Evolutionary conservation across 805 yeast genomes (phyloP).

Genomic region (Barnettozyma vustinii): DNA sequence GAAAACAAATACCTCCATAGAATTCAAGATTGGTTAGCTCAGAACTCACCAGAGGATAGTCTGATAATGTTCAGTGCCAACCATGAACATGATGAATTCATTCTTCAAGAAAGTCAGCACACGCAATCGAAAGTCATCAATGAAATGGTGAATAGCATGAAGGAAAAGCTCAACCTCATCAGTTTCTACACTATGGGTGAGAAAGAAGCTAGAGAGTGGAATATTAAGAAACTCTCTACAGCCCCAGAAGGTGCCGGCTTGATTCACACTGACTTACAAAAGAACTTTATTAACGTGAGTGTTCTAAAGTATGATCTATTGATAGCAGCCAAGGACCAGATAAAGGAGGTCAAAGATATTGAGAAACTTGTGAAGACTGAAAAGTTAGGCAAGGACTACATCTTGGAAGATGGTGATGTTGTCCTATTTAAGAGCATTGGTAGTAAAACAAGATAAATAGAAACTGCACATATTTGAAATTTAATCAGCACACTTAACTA

Average conservation of each 20-base stretch:
- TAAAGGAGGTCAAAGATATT: slow-evolving; percentile 19
- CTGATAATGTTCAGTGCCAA: slow-evolving; percentile 65
- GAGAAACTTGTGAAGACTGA: slow-evolving; percentile 28
- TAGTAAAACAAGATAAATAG: slow-evolving; percentile 39
- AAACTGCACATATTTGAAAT: neutral
- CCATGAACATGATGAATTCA: slow-evolving; percentile 35
- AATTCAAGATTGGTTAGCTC: slow-evolving; percentile 61
- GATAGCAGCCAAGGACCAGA: slow-evolving; percentile 15
- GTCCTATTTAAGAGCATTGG: slow-evolving; percentile 68
- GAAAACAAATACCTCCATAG: slow-evolving; percentile 44
- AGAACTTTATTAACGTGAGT: slow-evolving; percentile 75
- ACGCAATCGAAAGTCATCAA: slow-evolving; percentile 48
- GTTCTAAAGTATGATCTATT: slow-evolving; percentile 66
- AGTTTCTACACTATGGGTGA: slow-evolving; percentile 88
- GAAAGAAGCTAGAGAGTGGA: slow-evolving; percentile 86
- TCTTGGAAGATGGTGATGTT: slow-evolving; percentile 82
- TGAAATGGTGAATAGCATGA: slow-evolving; percentile 58
- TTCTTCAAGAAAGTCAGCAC: slow-evolving; percentile 27
- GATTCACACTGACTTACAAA: slow-evolving; percentile 79
- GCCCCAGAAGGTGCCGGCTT: slow-evolving; percentile 91
- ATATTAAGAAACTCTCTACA: slow-evolving; percentile 63
- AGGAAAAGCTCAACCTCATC: slow-evolving; percentile 61
- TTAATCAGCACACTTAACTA: neutral
- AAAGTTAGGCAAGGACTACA: slow-evolving; percentile 72
- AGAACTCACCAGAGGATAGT: slow-evolving; percentile 60